Base-by-base conservation (phyloP, 768 basidiomycete genomes). In the Termitomyces sp. region DNA sequence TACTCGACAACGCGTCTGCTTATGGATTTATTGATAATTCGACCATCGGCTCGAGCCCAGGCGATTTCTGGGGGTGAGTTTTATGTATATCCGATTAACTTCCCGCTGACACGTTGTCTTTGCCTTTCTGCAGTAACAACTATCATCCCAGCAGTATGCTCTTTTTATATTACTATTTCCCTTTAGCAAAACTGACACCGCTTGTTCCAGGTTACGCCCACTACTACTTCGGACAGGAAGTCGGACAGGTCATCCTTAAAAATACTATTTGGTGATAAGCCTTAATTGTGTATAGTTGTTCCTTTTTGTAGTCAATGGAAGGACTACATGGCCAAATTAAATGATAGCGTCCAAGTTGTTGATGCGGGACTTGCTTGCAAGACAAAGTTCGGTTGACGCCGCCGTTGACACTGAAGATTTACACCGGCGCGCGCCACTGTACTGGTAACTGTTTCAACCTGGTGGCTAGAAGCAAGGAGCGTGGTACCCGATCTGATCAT, bases 21-120 rank as follows among this genome's bases (percentile, higher is more conserved):
- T 84, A 75, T 53, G 83, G 83, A 0, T 82, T 84, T 64, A 68
- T 71, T n/a, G 82, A 85, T 59, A 74, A 74, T 2, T 76, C 74
- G 2, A 72, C 76, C 0, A 78, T 69, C 53, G 81, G 81, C 10
- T 65, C 63, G 21, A 69, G 65, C 30, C 38, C 72, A 14, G 73
- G 72, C 14, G 68, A 74, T 47, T 83, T 83, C 73, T 83, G 82
- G 82, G 78, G 77, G 80, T 81, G 58, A 54, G 77, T 64, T 46
- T 0, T n/a, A 2, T 30, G 5, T 34, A 21, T 17, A 11, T 45
- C 30, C 52, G 14, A 12, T 48, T 37, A 14, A 19, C n/a, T 35
- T 40, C 49, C 24, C 12, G 24, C 10, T 15, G 17, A 37, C 52
- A 40, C 26, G 15, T 21, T 50, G 4, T 49, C 35, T 45, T 9